Conservation (phyloP, 768 basidiomycete species). For the Macrolepiota albuminosa region DNA sequence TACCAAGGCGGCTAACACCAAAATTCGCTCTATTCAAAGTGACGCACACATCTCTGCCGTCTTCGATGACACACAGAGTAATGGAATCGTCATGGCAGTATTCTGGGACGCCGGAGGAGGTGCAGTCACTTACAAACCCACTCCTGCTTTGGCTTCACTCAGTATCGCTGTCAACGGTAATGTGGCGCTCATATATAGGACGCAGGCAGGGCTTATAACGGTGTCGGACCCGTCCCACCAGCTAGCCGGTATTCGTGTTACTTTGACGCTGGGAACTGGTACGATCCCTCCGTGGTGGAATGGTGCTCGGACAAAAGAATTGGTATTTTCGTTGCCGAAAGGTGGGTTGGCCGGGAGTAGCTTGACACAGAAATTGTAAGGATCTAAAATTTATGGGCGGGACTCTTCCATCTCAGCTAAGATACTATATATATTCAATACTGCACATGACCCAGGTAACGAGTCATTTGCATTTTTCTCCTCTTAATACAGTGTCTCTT, state of each 20-base stretch:
- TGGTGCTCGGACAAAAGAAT: conserved; percentile 22
- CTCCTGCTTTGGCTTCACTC: conserved; percentile 19
- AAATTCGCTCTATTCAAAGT: conserved; percentile 25
- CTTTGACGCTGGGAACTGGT: conserved; percentile 20
- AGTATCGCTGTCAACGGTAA: conserved; percentile 37
- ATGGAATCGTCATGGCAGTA: conserved; percentile 32
- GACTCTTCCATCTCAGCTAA: not conserved
- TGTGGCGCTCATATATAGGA: conserved; percentile 39
- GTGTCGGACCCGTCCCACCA: conserved; percentile 67
- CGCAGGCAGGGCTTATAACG: conserved; percentile 39
- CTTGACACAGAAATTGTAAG: conserved; percentile 20
- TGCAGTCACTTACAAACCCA: conserved; percentile 26
- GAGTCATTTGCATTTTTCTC: too few species aligned
- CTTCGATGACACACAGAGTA: conserved; percentile 29
- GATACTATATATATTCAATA: not conserved
- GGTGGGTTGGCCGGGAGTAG: conserved; percentile 49
- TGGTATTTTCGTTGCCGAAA: conserved; percentile 38
- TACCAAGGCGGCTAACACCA: conserved; percentile 16
- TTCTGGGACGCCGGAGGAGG: conserved; percentile 41
- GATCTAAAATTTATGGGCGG: not conserved
- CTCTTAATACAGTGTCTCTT: too few species aligned
- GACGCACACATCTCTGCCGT: conserved; percentile 37
- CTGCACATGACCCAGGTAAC: too few species aligned
- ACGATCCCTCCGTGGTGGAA: conserved; percentile 18
- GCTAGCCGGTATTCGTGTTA: conserved; percentile 32